A percentile compares a stretch with the other conserved stretches of the same genome.
phyloP scores from a whole-genome alignment of 73 alveolate species.

The Uronychia setigera region DNA sequence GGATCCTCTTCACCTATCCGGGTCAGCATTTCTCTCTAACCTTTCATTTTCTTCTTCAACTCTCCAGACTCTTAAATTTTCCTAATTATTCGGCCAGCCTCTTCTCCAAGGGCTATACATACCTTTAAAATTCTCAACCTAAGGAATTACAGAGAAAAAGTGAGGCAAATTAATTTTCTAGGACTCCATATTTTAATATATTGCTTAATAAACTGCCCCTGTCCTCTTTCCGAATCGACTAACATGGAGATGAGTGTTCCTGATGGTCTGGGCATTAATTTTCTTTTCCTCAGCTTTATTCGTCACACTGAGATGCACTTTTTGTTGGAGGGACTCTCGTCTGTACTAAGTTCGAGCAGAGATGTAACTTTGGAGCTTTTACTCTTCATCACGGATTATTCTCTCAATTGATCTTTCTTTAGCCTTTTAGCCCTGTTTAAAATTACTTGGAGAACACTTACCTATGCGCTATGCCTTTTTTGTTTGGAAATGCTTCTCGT shows the following conservation, averaged over 20 bases:
- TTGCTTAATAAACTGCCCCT: background rate
- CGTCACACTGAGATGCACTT: background rate
- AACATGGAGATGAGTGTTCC: too few relatives aligned
- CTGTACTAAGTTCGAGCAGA: background rate
- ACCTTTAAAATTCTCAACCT: background rate
- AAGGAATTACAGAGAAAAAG: background rate
- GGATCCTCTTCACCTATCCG: background rate
- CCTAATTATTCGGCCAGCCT: slow-evolving; percentile 50
- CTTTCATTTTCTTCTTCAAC: slow-evolving; percentile 27
- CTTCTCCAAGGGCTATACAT: slow-evolving; percentile 17
- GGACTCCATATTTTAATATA: background rate
- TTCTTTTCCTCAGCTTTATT: background rate
- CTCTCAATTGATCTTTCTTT: background rate
- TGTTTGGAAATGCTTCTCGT: background rate
- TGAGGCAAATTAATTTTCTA: background rate
- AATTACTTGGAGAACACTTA: background rate
- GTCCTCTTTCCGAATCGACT: too few relatives aligned
- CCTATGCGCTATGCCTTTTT: background rate
- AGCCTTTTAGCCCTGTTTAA: background rate
- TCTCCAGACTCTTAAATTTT: slow-evolving; percentile 34
- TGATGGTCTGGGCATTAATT: background rate
- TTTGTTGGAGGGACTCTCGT: background rate
- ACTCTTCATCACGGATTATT: background rate
- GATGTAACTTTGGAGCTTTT: background rate
- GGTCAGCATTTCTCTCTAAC: background rate